Conservation (phyloP, 192 early-diverging fungal genomes). For the Coemansia sp. region DNA sequence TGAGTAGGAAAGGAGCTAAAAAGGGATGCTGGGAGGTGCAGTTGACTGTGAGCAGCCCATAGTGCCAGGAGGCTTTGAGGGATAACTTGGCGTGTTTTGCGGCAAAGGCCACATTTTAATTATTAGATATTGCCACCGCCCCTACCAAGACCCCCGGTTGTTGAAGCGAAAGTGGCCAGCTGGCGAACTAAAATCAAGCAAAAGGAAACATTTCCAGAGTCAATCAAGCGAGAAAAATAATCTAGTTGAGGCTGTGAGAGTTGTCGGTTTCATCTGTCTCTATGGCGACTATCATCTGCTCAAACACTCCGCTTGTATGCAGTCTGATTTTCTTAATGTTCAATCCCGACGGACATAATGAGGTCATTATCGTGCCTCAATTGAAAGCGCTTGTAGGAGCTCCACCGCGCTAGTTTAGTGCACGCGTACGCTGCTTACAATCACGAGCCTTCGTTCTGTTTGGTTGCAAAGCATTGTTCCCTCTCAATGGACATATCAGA, state of each 20-base stretch:
- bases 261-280: too few relatives aligned
- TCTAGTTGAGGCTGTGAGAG: too few relatives aligned
- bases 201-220: too few relatives aligned
- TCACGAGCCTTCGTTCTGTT: too few relatives aligned
- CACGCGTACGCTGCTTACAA: too few relatives aligned
- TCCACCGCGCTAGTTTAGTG: background rate
- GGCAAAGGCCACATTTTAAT: conserved; percentile 1
- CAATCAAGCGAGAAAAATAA: too few relatives aligned
- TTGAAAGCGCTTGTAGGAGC: background rate
- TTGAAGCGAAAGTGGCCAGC: too few relatives aligned
- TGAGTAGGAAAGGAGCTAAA: background rate
- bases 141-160: too few relatives aligned
- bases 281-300: too few relatives aligned
- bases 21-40: background rate
- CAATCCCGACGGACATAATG: background rate
- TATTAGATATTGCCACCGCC: background rate
- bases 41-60: background rate
- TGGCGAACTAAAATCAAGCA: too few relatives aligned
- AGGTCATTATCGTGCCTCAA: background rate
- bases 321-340: background rate
- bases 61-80: background rate
- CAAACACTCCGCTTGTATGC: background rate
- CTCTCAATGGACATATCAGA: background rate
- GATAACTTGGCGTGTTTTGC: background rate
- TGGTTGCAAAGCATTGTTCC: too few relatives aligned